Percentiles rank a stretch among this genome's conserved stretches.
Conservation (phyloP, 192 early-diverging fungal genomes). For the Podila clonocystis region DNA sequence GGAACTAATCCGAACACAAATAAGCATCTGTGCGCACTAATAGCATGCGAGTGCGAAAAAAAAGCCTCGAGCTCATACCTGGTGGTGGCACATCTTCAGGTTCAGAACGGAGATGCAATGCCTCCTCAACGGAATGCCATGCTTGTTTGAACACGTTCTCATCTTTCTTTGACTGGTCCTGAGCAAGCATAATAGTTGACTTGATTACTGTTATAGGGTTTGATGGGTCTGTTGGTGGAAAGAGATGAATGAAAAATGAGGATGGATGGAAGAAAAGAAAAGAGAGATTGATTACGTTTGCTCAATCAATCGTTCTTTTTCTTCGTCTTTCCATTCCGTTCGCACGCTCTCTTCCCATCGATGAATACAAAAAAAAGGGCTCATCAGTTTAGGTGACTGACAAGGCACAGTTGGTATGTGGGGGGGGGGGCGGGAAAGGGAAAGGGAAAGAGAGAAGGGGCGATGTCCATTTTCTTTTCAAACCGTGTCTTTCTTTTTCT, state of each 20-base stretch:
- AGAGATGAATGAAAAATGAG: not conserved
- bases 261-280: not conserved
- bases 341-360: too few relatives aligned
- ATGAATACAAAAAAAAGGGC: too few relatives aligned
- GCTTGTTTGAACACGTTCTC: slow-evolving; percentile 44
- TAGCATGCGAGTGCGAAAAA: not conserved
- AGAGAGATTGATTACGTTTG: not conserved
- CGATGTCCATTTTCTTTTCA: not conserved
- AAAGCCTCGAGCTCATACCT: not conserved
- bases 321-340: not conserved
- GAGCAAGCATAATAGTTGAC: slow-evolving; percentile 14
- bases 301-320: slow-evolving; percentile 8
- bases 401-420: not conserved
- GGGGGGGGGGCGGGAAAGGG: not conserved
- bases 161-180: slow-evolving; percentile 16
- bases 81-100: slow-evolving; percentile 43
- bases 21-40: not conserved
- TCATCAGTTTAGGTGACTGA: too few relatives aligned
- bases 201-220: not conserved
- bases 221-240: not conserved
- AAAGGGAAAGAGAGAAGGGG: not conserved
- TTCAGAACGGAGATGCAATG: slow-evolving; percentile 31
- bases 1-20: not conserved
- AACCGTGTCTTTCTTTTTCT: not conserved
- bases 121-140: slow-evolving; percentile 35